A percentile compares a stretch with the other conserved stretches of the same genome.
These are phyloP conservation scores for Tilletia setariae DNA, from an alignment of 1,284 basidiomycete genomes.

Conservation along the genomic window DNA sequence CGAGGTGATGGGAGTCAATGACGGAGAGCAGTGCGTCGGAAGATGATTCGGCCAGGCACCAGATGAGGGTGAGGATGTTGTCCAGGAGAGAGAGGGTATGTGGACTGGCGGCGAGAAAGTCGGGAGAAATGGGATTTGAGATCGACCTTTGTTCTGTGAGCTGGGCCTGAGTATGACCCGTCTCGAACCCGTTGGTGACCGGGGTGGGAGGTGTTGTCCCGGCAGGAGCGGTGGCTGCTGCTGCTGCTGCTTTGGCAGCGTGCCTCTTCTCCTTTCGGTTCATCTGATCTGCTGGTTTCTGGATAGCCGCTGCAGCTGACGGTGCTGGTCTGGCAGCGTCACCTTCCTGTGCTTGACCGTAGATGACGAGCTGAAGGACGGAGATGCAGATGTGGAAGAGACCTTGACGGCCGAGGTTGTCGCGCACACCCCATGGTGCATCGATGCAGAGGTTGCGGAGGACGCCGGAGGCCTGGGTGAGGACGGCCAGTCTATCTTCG, in stretches of 20 bases:
- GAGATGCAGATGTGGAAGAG: constrained; percentile 30
- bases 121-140: constrained; percentile 11
- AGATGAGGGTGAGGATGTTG: constrained; percentile 21
- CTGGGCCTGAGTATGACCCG: background rate
- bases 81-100: constrained; percentile 14
- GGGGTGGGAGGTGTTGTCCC: background rate
- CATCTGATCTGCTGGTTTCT: constrained; percentile 49
- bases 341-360: constrained; percentile 19
- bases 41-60: constrained; percentile 18
- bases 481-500: background rate
- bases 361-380: constrained; percentile 16
- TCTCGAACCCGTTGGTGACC: background rate
- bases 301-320: constrained; percentile 27
- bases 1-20: constrained; percentile 5
- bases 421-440: constrained; percentile 27
- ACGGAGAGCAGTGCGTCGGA: background rate
- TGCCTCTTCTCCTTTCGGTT: constrained; percentile 52
- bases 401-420: constrained; percentile 37
- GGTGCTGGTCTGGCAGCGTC: constrained; percentile 20
- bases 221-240: constrained; percentile 13
- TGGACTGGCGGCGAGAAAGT: constrained; percentile 18
- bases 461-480: constrained; percentile 43
- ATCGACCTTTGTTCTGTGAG: constrained; percentile 9
- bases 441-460: constrained; percentile 52
- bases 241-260: constrained; percentile 33